Percentiles rank a stretch among this genome's conserved stretches.
These are phyloP conservation scores for Dendrobium chrysotoxum DNA, from an alignment of 106 monocot genomes.

Conservation along the genomic window DNA sequence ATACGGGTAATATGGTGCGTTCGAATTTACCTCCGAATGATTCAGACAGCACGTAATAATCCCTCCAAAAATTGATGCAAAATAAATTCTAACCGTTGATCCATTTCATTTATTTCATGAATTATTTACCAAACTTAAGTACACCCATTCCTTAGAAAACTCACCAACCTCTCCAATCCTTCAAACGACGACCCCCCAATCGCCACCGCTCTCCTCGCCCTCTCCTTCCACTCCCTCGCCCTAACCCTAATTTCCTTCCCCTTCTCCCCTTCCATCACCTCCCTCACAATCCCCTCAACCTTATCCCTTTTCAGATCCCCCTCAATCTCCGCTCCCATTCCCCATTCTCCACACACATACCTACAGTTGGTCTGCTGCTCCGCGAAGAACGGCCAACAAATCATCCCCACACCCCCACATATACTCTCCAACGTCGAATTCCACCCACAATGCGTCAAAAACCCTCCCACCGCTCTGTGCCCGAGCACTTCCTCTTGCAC, in stretches of 20 bases:
- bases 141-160: background rate
- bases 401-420: conserved; percentile 4
- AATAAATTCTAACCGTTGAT: no score
- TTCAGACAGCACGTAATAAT: no score
- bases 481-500: background rate
- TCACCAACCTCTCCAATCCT: background rate
- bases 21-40: no score
- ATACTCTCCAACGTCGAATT: conserved; percentile 1
- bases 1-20: no score
- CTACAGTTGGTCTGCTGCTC: conserved; percentile 51
- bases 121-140: background rate
- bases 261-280: conserved; percentile 43
- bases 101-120: background rate
- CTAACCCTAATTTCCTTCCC: conserved; percentile 38
- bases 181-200: conserved; percentile 27
- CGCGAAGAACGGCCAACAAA: conserved; percentile 13
- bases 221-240: conserved; percentile 33
- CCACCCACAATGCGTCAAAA: conserved; percentile 5
- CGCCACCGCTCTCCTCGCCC: conserved; percentile 14
- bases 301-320: conserved; percentile 27
- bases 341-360: conserved; percentile 38
- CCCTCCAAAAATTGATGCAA: no score
- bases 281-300: conserved; percentile 31
- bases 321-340: conserved; percentile 47
- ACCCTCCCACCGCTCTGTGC: background rate